Base-by-base conservation (phyloP, 192 early-diverging fungal species). In the Polychytrium aggregatum region DNA sequence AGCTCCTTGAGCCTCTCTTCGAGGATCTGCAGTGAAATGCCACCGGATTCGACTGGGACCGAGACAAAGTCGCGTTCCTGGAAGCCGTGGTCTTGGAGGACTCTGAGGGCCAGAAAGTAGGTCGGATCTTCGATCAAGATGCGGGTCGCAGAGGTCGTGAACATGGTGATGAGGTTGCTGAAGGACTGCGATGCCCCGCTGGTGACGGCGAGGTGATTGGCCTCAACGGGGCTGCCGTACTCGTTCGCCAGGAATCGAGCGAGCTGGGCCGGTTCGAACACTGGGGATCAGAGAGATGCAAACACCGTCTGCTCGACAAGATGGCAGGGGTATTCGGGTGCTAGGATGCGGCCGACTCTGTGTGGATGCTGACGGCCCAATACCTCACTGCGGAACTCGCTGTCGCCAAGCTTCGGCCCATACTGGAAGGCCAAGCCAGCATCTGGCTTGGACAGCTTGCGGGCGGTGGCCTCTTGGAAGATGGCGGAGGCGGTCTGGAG, bases 71-170 rank as follows among this genome's bases (percentile, higher is more conserved):
- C 20, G 1, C 11, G 1, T 1, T 5, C 10, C 6, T 28, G 25
- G 44, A 72, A 41, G 18, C 63, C 66, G 39, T 64, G 53, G 50
- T 72, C 70, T 50, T 55, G 14, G 1, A 72, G 40, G 17, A 70
- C 52, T 4, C 50, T 34, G 18, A 66, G 28, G 21, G 70, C 70
- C 7, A 72, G 56, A 48, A 72, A 72, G 46, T 72, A 72, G 13
- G 70, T 66, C 11, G 70, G 70, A 38, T 71, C 47, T 46, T 72
- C 67, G 25, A 72, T 44, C 21, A 64, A 34, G 22, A 72, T 41
- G 10, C 48, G 21, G 1, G 70, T 72, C 17, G 38, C 22, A 11
- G 28, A 14, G 9, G 34, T 49, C 6, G 63, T 62, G 37, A 71
- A 70, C 18, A 64, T 24, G 22, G 67, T 51, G 31, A 64, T 43